A percentile compares a stretch with the other conserved stretches of the same genome.
phyloP scores from a whole-genome alignment of 345 rosid species.

The Eucalyptus pumila region DNA sequence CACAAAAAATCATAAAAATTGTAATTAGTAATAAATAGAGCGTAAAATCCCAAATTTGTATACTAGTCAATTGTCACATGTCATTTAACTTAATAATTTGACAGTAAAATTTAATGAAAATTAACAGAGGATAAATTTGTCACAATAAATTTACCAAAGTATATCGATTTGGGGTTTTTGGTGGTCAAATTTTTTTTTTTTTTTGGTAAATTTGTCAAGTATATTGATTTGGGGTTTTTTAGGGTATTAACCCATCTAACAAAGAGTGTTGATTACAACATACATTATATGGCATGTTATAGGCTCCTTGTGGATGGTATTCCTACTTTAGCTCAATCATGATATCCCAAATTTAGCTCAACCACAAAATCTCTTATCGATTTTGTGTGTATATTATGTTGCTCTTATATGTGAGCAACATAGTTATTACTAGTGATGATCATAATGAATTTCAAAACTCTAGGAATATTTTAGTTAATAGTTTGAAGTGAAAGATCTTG shows the following conservation, averaged over 20 bases:
- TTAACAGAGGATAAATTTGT: too few species aligned
- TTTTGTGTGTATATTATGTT: not conserved
- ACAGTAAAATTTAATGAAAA: too few species aligned
- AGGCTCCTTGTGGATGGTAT: not conserved
- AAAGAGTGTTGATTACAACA: not conserved
- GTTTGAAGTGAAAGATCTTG: not conserved
- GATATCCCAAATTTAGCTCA: not conserved
- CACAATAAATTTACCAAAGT: too few species aligned
- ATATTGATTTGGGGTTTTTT: too few species aligned
- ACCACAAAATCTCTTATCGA: not conserved
- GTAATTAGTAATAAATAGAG: rapidly evolving
- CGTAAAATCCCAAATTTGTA: too few species aligned
- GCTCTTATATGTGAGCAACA: not conserved
- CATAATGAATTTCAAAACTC: not conserved
- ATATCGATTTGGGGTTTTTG: rapidly evolving
- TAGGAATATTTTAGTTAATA: not conserved
- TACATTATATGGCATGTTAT: not conserved
- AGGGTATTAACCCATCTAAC: not conserved
- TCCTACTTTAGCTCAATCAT: not conserved
- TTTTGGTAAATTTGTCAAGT: too few species aligned
- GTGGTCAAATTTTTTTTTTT: too few species aligned
- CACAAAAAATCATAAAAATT: too few species aligned
- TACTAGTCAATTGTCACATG: rapidly evolving
- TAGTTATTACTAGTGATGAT: not conserved
- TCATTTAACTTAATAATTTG: too few species aligned